Evolutionary conservation across 192 early-diverging fungal genomes (phyloP).

Genomic region (Mortierella hygrophila): DNA sequence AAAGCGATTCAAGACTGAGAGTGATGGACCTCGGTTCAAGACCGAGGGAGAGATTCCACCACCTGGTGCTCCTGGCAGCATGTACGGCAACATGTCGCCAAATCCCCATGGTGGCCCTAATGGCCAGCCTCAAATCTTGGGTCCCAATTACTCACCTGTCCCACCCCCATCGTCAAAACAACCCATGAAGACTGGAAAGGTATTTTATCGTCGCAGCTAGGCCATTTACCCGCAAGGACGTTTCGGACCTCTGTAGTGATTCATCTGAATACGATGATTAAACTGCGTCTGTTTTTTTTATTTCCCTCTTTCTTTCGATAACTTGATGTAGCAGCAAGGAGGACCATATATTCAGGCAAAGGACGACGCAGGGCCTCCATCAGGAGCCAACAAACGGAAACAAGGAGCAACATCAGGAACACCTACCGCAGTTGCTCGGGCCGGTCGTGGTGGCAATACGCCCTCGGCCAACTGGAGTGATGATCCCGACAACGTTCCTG

Average conservation of each 20-base stretch:
- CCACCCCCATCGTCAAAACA: slow-evolving; percentile 40
- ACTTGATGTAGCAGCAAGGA: slow-evolving; percentile 14
- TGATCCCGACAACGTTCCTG: slow-evolving; percentile 82
- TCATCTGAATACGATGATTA: slow-evolving; percentile 5
- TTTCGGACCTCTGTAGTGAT: slow-evolving; percentile 5
- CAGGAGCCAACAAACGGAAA: slow-evolving; percentile 44
- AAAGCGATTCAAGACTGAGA: slow-evolving; percentile 51
- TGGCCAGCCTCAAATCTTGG: slow-evolving; percentile 61
- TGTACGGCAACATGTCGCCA: slow-evolving; percentile 59
- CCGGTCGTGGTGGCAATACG: slow-evolving; percentile 27
- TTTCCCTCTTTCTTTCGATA: background rate
- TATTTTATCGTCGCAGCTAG: slow-evolving; percentile 12
- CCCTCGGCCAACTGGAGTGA: slow-evolving; percentile 73
- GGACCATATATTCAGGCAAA: slow-evolving; percentile 40
- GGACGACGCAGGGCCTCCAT: slow-evolving; percentile 32
- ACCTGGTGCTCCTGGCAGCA: slow-evolving; percentile 55
- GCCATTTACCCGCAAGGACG: background rate
- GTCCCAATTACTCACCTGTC: slow-evolving; percentile 53
- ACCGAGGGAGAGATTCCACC: slow-evolving; percentile 53
- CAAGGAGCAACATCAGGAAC: slow-evolving; percentile 25
- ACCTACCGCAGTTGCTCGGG: slow-evolving; percentile 38
- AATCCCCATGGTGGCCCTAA: slow-evolving; percentile 61
- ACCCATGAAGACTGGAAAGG: slow-evolving; percentile 39
- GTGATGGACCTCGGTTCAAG: slow-evolving; percentile 47
- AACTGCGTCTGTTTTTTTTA: background rate